Conservation (phyloP, 208 protist species). For the Trypanosoma platydactyli region DNA sequence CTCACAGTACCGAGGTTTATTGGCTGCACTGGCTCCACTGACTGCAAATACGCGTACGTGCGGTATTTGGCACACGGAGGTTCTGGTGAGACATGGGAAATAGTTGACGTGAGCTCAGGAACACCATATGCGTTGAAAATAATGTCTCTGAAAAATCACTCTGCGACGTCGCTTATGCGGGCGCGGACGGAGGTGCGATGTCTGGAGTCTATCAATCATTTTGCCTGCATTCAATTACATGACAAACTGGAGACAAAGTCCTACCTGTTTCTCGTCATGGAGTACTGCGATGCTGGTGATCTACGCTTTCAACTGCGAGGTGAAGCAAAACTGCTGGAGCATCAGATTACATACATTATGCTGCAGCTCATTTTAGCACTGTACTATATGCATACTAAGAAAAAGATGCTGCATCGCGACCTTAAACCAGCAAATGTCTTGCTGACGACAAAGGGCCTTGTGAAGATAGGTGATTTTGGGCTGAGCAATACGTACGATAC, state of each 20-base stretch:
- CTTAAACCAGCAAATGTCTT: constrained; percentile 70
- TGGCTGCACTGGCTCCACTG: constrained; percentile 3
- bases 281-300: constrained; percentile 57
- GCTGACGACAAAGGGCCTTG: constrained; percentile 41
- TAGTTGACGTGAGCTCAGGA: constrained; percentile 23
- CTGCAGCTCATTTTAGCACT: constrained; percentile 57
- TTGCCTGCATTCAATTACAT: constrained; percentile 40
- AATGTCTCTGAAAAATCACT: constrained; percentile 11
- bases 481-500: constrained; percentile 46
- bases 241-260: constrained; percentile 31
- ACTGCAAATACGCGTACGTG: constrained; percentile 31
- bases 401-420: constrained; percentile 68
- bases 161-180: constrained; percentile 12
- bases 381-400: constrained; percentile 56
- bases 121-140: constrained; percentile 32
- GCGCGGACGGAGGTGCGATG: constrained; percentile 38
- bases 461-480: constrained; percentile 78
- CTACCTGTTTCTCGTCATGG: constrained; percentile 45
- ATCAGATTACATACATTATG: constrained; percentile 35
- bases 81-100: constrained; percentile 32
- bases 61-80: constrained; percentile 33
- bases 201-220: constrained; percentile 38
- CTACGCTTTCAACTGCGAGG: constrained; percentile 34
- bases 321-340: constrained; percentile 28
- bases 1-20: constrained; percentile 19